Conservation (phyloP, 1,139 yeast genomes). For the Zhuliangozyma blackwelliae region DNA sequence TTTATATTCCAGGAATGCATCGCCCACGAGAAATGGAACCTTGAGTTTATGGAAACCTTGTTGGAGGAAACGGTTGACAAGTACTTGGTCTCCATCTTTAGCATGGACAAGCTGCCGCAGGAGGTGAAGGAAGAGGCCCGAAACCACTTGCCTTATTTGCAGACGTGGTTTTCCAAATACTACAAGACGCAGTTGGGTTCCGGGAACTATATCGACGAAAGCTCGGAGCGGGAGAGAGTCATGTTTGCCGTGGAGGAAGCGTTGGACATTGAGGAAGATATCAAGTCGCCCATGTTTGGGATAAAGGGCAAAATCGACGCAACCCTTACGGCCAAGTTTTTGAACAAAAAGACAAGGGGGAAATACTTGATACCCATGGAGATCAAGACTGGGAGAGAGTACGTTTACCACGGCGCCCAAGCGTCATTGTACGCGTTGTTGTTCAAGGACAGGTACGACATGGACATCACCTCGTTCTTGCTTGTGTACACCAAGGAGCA, state of each 20-base stretch:
- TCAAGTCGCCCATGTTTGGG: slow-evolving; percentile 90
- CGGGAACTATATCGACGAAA: slow-evolving; percentile 32
- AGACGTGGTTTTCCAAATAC: slow-evolving; percentile 58
- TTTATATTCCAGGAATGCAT: slow-evolving; percentile 71
- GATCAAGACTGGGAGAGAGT: slow-evolving; percentile 75
- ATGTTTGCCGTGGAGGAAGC: slow-evolving; percentile 57
- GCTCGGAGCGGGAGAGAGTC: slow-evolving; percentile 28
- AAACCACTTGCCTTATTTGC: slow-evolving; percentile 53
- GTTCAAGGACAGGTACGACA: slow-evolving; percentile 72
- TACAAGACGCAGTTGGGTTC: slow-evolving; percentile 23
- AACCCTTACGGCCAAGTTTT: slow-evolving; percentile 59
- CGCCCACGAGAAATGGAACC: slow-evolving; percentile 34
- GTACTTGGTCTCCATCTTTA: slow-evolving; percentile 49
- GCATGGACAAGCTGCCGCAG: slow-evolving; percentile 51
- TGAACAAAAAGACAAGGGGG: slow-evolving; percentile 23
- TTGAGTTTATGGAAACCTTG: slow-evolving; percentile 39
- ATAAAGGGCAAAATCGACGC: slow-evolving; percentile 90
- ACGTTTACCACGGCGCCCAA: slow-evolving; percentile 78
- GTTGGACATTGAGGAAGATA: slow-evolving; percentile 82
- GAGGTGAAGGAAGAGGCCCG: slow-evolving; percentile 34
- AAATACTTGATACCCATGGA: slow-evolving; percentile 72
- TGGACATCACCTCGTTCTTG: slow-evolving; percentile 61
- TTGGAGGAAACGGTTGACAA: slow-evolving; percentile 43
- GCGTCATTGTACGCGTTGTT: slow-evolving; percentile 79
- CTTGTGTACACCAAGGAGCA: slow-evolving; percentile 70